These are phyloP conservation scores for Fusarium domesticum DNA, from an alignment of 2,329 filamentous ascomycete species.

Conservation along the genomic window DNA sequence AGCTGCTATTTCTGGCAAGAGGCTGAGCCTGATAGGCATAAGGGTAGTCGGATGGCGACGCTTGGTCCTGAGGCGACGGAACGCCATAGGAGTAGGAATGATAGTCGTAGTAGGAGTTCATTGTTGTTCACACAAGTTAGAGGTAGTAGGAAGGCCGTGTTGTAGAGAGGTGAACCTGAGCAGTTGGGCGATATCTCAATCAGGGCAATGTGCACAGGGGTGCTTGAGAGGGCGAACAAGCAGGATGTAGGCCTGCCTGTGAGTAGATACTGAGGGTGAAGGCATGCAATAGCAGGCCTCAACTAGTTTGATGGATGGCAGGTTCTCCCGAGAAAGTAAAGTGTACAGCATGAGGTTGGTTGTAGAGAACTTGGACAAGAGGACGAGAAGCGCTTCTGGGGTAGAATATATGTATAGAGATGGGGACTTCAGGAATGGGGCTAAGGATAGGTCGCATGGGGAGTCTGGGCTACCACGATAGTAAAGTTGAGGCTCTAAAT, in stretches of 20 bases:
- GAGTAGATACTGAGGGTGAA: constrained; percentile 1
- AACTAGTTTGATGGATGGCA: constrained; percentile 16
- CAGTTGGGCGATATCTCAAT: constrained; percentile 3
- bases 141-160: background rate
- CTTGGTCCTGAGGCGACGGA: constrained; percentile 20
- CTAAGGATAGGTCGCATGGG: constrained; percentile 1
- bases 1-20: constrained; percentile 30
- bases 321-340: constrained; percentile 15
- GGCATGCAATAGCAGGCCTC: constrained; percentile 15
- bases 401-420: background rate
- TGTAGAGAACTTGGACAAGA: background rate
- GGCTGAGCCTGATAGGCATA: constrained; percentile 25
- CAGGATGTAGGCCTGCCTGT: constrained; percentile 6
- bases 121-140: constrained; percentile 4
- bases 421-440: constrained; percentile 1
- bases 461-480: background rate
- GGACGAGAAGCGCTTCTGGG: background rate
- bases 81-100: constrained; percentile 10
- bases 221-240: constrained; percentile 16
- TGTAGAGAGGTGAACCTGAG: background rate
- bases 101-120: constrained; percentile 18
- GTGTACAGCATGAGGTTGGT: constrained; percentile 17
- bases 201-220: constrained; percentile 4
- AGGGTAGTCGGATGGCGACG: constrained; percentile 18
- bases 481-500: constrained; percentile 28